Base-by-base conservation (phyloP, 495 filamentous ascomycete genomes). In the Neurospora sp. region DNA sequence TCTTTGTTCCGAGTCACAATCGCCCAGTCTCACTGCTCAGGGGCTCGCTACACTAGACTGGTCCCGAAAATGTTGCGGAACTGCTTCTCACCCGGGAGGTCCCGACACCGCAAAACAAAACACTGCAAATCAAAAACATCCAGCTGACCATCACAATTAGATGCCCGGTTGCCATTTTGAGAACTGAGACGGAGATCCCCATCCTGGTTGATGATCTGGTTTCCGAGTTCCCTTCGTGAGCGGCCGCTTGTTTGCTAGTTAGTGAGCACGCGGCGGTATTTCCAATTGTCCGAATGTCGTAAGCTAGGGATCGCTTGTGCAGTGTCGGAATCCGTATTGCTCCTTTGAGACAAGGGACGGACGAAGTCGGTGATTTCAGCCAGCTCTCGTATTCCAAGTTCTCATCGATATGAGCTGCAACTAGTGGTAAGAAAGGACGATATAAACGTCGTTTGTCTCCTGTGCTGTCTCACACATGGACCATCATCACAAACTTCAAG, bases 11-110 rank as follows among this genome's bases (percentile, higher is more conserved):
- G 27, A 31, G 27, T 31, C 27, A 31, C 27, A 31, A 31, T 31
- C 27, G 35, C 35, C 35, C 35, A 7, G 35, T 37, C 35, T 31
- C 2, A 6, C 35, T 37, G 5, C 35, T 37, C 53, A 35, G 22
- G 27, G 53, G 53, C 45, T 53, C 9, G 20, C 4, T 12, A 10
- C 22, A 3, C 53, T 61, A 61, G 53, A 22, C 53, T 65, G 3
- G 12, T 31, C 53, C 14, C 53, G 53, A 35, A 16, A 35, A 65
- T 65, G 53, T 35, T 65, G 53, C 53, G 53, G 53, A 65, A 65
- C 53, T 18, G 1, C 71, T 65, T 53, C 22, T 48, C 35, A 72
- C 72, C 75, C 75, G 75, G 75, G 69, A 75, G 72, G 72, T 75
- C 68, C 75, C 75, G 75, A 73, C n/a, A 20, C 38, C 27, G 2